Evolutionary conservation across 2,329 filamentous ascomycete species (phyloP), one percentile per base, ranked within the genome.

Genomic region (Alternaria brassicicola): DNA sequence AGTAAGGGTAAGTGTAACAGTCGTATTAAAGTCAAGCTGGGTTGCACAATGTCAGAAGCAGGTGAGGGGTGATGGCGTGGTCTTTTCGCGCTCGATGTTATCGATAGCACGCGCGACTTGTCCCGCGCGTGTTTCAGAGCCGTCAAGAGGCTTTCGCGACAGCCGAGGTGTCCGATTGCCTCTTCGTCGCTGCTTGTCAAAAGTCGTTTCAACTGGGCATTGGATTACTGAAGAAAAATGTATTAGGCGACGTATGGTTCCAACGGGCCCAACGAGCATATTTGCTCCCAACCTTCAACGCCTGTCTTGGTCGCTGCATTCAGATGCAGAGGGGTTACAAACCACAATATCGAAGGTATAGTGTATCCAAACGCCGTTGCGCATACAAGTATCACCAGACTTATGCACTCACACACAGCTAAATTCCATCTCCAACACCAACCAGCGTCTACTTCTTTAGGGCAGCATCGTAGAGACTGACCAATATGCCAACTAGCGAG

Each of bases 381-480:
- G 30, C n/a, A 33, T 23, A 51, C 47, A 36, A 26, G 25, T 12
- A 54, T 47, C 39, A 13, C 39, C 30, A 31, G 31, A 47, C 23
- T 31, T n/a, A 41, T 19, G 28, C 49, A 42, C 42, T 39, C 41
- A 42, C 41, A 47, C 26, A 19, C 25, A 23, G 38, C 47, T 30
- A 17, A 33, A 12, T 42, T 45, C 51, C 25, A n/a, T 47, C 6
- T 46, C 21, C 26, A 23, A 31, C 28, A 23, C 30, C 12, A 50
- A 23, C 19, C 17, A 21, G 28, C 15, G 13, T 19, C 63, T 67
- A 78, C 52, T 76, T 91, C 79, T 85, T 88, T 73, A 93, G 78
- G 23, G 91, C 87, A 36, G 90, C 91, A 64, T 94, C 91, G 76
- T 93, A 95, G 62, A 95, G 78, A 64, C 89, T 89, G 46, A 88